A percentile compares a stretch with the other conserved stretches of the same genome.
Evolutionary conservation across 352 stramenopile genomes (phyloP).

Genomic region (Plasmopara viticola): DNA sequence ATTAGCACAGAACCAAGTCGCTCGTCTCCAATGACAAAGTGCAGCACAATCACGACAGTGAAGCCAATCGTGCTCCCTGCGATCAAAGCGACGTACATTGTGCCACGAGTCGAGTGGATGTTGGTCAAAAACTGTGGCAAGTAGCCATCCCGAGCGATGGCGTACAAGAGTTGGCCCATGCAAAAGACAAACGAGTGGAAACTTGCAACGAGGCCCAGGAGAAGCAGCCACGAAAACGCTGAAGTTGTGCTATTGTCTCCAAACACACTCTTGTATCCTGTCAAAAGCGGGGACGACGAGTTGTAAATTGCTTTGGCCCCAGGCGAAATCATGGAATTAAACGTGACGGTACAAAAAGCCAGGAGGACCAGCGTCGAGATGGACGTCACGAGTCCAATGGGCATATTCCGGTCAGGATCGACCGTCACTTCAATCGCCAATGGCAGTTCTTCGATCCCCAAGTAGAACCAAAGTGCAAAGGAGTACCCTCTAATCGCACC

Average conservation of each 20-base stretch:
- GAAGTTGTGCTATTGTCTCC: slow-evolving; percentile 59
- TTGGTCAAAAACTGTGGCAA: slow-evolving; percentile 44
- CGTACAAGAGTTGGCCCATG: slow-evolving; percentile 60
- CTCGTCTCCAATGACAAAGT: slow-evolving; percentile 54
- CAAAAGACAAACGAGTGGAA: slow-evolving; percentile 81
- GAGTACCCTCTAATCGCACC: slow-evolving; percentile 50
- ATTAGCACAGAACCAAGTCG: slow-evolving; percentile 58
- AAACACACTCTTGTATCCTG: slow-evolving; percentile 62
- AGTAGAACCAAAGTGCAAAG: slow-evolving; percentile 67
- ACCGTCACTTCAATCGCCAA: slow-evolving; percentile 62
- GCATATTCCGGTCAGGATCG: slow-evolving; percentile 55
- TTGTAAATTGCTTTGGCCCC: slow-evolving; percentile 36
- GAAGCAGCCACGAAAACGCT: slow-evolving; percentile 62
- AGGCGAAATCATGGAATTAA: slow-evolving; percentile 61
- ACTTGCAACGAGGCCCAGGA: slow-evolving; percentile 52
- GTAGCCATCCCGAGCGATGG: slow-evolving; percentile 60
- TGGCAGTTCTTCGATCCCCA: slow-evolving; percentile 62
- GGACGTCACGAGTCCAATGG: slow-evolving; percentile 46
- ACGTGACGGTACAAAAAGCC: slow-evolving; percentile 53
- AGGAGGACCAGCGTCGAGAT: slow-evolving; percentile 45
- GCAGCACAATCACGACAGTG: slow-evolving; percentile 39
- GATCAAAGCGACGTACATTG: slow-evolving; percentile 51
- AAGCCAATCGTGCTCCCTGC: slow-evolving; percentile 38
- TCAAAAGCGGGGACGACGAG: slow-evolving; percentile 45
- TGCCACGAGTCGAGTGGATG: slow-evolving; percentile 37